Conservation (phyloP, 2,329 filamentous ascomycete genomes). For the Alternaria metachromatica region DNA sequence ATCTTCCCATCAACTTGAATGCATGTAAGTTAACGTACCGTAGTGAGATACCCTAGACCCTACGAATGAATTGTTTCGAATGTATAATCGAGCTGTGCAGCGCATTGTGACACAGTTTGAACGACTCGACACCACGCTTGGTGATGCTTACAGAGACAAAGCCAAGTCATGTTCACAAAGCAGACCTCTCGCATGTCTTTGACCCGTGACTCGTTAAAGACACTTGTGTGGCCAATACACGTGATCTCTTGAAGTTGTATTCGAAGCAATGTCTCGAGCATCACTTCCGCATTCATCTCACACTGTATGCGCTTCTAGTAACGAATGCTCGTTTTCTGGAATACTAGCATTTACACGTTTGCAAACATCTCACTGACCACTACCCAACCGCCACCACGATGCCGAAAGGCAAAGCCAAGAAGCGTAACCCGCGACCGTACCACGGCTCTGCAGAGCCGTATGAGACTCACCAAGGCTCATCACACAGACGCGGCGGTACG, state of each 20-base stretch:
- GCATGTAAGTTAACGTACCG: slow-evolving; percentile 25
- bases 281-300: neutral
- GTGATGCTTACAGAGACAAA: slow-evolving; percentile 10
- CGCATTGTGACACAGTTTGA: neutral
- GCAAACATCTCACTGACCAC: neutral
- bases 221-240: neutral
- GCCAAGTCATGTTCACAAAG: neutral
- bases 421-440: slow-evolving; percentile 9
- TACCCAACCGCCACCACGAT: slow-evolving; percentile 11
- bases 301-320: neutral
- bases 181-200: neutral
- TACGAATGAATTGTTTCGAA: slow-evolving; percentile 7
- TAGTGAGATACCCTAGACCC: slow-evolving; percentile 42
- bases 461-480: slow-evolving; percentile 20
- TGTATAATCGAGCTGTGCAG: neutral
- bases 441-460: neutral
- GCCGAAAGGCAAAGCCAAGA: slow-evolving; percentile 23
- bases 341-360: neutral
- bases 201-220: neutral
- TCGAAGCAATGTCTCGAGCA: neutral
- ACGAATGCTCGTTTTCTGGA: neutral
- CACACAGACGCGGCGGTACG: slow-evolving; percentile 38
- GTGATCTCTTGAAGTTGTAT: neutral
- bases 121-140: neutral
- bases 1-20: slow-evolving; percentile 16